phyloP scores from a whole-genome alignment of 768 basidiomycete species.

The Podaxis carcinomalis region DNA sequence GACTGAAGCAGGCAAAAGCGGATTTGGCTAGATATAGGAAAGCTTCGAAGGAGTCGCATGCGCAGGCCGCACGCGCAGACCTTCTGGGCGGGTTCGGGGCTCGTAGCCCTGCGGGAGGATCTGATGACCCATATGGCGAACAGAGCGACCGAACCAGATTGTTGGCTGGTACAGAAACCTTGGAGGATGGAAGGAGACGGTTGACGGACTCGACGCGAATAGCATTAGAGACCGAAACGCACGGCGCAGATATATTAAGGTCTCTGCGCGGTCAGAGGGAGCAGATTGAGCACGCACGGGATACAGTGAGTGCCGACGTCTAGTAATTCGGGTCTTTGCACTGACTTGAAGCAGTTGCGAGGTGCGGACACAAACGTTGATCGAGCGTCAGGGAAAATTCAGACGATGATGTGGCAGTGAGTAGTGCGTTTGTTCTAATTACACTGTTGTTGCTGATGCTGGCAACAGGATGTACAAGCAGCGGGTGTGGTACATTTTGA shows the following conservation, averaged over 20 bases:
- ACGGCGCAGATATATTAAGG: slow-evolving; percentile 84
- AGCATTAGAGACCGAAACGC: slow-evolving; percentile 89
- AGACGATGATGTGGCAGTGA: slow-evolving; percentile 88
- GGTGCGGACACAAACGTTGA: slow-evolving; percentile 83
- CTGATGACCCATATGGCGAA: slow-evolving; percentile 73
- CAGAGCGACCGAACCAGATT: slow-evolving; percentile 67
- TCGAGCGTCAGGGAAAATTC: slow-evolving; percentile 83
- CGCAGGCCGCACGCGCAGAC: slow-evolving; percentile 63
- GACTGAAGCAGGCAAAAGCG: slow-evolving; percentile 65
- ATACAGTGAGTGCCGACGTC: slow-evolving; percentile 52
- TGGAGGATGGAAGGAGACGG: slow-evolving; percentile 72
- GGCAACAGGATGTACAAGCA: slow-evolving; percentile 83
- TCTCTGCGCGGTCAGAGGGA: slow-evolving; percentile 81
- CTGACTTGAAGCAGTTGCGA: slow-evolving; percentile 45
- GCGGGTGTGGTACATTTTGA: slow-evolving; percentile 69
- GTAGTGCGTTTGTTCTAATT: neutral
- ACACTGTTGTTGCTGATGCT: neutral
- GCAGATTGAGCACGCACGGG: slow-evolving; percentile 84
- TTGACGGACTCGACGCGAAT: slow-evolving; percentile 78
- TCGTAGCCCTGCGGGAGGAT: slow-evolving; percentile 18
- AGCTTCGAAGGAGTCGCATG: slow-evolving; percentile 66
- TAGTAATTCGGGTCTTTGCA: neutral
- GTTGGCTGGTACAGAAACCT: slow-evolving; percentile 62
- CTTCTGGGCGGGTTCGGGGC: slow-evolving; percentile 34
- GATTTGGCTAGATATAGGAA: slow-evolving; percentile 77